Evolutionary conservation across 177 flowering plant genomes (phyloP).

Genomic region (Vitis hybrid): DNA sequence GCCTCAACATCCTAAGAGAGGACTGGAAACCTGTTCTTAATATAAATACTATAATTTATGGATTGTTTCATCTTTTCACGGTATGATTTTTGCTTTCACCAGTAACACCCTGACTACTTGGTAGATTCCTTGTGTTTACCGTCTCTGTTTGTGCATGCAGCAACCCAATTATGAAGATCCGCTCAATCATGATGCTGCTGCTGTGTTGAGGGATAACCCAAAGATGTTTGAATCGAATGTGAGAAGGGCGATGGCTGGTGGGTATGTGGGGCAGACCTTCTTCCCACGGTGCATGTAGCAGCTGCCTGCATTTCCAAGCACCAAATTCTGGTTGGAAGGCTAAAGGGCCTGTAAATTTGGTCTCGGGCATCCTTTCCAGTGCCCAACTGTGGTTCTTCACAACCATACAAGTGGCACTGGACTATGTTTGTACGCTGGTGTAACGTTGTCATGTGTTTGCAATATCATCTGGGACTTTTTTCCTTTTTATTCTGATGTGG

Average conservation of each 20-base stretch:
- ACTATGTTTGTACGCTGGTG: constrained; percentile 7
- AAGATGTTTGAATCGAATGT: constrained; percentile 75
- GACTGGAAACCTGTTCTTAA: constrained; percentile 82
- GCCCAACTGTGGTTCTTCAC: neutral
- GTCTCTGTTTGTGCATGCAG: constrained; percentile 35
- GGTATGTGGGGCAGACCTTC: constrained; percentile 76
- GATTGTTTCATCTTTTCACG: constrained; percentile 69
- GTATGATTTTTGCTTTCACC: constrained; percentile 27
- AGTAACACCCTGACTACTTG: neutral
- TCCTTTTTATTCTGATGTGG: constrained; percentile 3
- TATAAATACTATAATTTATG: constrained; percentile 67
- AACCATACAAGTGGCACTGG: neutral
- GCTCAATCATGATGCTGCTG: constrained; percentile 89
- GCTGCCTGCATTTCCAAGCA: constrained; percentile 8
- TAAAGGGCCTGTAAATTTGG: constrained; percentile 13
- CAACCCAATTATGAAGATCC: constrained; percentile 96
- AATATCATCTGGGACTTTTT: constrained; percentile 5
- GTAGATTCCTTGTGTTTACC: neutral
- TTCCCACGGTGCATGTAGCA: constrained; percentile 70
- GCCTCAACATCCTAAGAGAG: constrained; percentile 69
- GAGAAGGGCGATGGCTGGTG: constrained; percentile 89
- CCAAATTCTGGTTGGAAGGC: constrained; percentile 5
- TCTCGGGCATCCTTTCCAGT: neutral
- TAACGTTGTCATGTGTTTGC: constrained; percentile 10
- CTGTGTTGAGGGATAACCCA: constrained; percentile 87